These are phyloP conservation scores for Neospora caninum DNA, from an alignment of 169 alveolate genomes.

Conservation along the genomic window DNA sequence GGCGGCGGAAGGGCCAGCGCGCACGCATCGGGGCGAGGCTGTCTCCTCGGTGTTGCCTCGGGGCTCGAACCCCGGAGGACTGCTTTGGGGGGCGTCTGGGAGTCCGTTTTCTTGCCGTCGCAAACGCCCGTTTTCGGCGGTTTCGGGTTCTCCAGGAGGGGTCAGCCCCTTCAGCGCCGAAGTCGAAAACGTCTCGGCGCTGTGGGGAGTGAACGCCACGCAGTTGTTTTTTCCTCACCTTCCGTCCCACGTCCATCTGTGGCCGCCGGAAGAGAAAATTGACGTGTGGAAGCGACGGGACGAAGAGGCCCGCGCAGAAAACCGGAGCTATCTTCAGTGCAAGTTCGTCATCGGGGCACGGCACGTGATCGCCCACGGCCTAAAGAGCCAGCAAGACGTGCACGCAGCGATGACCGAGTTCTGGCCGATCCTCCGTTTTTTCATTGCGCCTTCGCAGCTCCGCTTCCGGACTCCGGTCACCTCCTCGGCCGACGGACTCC, in stretches of 20 bases:
- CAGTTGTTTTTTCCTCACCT: neutral
- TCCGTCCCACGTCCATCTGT: slow-evolving; percentile 18
- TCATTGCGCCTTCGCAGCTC: neutral
- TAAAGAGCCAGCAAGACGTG: neutral
- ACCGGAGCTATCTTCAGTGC: neutral
- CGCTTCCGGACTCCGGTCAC: neutral
- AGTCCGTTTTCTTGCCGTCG: neutral
- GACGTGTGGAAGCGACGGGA: neutral
- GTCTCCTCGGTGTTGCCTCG: neutral
- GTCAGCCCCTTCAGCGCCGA: neutral
- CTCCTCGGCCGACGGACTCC: neutral
- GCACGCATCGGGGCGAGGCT: neutral
- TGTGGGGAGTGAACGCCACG: neutral
- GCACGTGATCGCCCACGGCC: neutral
- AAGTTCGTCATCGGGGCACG: neutral
- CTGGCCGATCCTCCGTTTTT: neutral
- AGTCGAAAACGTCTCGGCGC: neutral
- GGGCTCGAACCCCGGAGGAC: neutral
- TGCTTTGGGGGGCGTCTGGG: neutral
- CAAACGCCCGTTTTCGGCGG: neutral
- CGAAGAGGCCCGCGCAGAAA: neutral
- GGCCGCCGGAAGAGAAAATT: neutral
- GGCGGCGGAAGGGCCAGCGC: neutral
- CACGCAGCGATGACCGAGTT: neutral
- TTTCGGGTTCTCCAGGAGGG: neutral